Evolutionary conservation across 768 basidiomycete species (phyloP).

Genomic region (Amyloporia xantha): DNA sequence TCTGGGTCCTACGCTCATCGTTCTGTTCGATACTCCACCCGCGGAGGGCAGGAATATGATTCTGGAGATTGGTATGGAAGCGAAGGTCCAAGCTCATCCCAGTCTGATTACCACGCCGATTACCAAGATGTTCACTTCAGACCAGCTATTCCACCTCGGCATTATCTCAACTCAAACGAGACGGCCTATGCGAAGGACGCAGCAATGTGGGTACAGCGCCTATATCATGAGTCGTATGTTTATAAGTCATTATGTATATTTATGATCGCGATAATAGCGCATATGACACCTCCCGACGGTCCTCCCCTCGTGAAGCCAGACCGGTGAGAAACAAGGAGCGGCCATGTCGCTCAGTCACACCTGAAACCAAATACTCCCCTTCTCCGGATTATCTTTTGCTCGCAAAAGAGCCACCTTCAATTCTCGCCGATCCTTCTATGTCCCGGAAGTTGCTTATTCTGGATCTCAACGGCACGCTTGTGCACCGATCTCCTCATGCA

Average conservation of each 20-base stretch:
- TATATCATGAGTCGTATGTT: background rate
- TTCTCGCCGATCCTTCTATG: constrained; percentile 19
- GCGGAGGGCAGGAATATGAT: too few relatives aligned
- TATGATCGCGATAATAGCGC: background rate
- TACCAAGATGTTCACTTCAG: too few relatives aligned
- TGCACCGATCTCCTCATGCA: constrained; percentile 46
- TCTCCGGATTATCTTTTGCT: constrained; percentile 31
- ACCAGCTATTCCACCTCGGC: too few relatives aligned
- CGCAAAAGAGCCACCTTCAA: constrained; percentile 23
- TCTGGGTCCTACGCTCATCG: too few relatives aligned
- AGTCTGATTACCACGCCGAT: background rate
- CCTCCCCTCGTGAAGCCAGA: background rate
- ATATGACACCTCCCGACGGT: background rate
- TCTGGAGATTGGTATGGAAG: background rate
- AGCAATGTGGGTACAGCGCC: too few relatives aligned
- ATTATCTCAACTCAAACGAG: too few relatives aligned
- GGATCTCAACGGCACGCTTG: constrained; percentile 71
- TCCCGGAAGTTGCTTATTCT: constrained; percentile 64
- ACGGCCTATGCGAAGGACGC: too few relatives aligned
- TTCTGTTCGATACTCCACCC: too few relatives aligned
- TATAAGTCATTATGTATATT: background rate
- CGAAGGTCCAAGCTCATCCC: background rate
- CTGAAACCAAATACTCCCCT: constrained; percentile 21
- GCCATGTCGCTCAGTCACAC: constrained; percentile 9
- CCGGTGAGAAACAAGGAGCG: background rate